Base-by-base conservation (phyloP, 1,284 basidiomycete species). In the Marasmius oreades region DNA sequence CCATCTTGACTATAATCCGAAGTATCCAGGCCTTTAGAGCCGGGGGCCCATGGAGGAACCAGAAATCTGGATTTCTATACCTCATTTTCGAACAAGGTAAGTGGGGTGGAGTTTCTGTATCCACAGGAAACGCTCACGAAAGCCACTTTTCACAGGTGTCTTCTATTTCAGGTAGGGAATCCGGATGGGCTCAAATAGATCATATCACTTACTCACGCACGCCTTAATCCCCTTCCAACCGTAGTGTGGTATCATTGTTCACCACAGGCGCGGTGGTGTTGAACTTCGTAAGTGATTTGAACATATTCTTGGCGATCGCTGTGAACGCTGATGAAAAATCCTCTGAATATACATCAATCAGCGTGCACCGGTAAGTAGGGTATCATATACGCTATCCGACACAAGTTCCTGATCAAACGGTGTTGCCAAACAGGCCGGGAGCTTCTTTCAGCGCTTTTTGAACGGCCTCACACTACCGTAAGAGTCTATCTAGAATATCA, bases 391-490 rank as follows among this genome's bases (percentile, higher is more conserved):
- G 12, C 36, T 37, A 11, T 12, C 36, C 36, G 36, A 8, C 12
- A 37, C 3, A 37, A 37, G 36, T n/a, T 42, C 20, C 16, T 42
- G 20, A 14, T 39, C 34, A 36, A 12, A 37, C n/a, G 36, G n/a
- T 2, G n/a, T 37, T 37, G 36, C 12, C 36, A 37, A 37, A 65
- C 62, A 58, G 45, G 69, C 67, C 31, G 69, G 28, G 28, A 31
- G 69, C 55, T 64, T 67, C 47, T 20, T 50, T 42, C 68, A 66
- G 55, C 63, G 64, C 16, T 63, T 69, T 14, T 65, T 66, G 2
- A 70, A 69, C 58, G 67, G 69, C 7, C 59, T 67, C 39, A 65
- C 66, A 8, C 63, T 72, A n/a, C 69, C 70, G 70, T 68, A 28
- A 60, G 66, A 62, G 11, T 31, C 28, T 10, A 31, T 31, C 28